Evolutionary conservation across 2,329 filamentous ascomycete genomes (phyloP).

Genomic region (Fusarium gaditjirri): DNA sequence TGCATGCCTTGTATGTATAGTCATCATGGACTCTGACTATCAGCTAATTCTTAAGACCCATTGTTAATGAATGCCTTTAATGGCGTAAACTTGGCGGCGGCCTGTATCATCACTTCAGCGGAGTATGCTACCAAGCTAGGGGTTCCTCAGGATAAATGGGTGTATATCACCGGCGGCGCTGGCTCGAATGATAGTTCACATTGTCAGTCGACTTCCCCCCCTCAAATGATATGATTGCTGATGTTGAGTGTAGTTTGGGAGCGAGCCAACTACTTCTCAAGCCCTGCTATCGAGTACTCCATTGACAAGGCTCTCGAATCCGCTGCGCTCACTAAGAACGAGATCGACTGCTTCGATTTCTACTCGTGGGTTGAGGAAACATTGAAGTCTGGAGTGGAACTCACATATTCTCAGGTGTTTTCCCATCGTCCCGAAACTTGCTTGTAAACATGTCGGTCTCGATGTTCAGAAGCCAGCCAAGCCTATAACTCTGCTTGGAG

Average conservation of each 20-base stretch:
- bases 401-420: constrained; percentile 63
- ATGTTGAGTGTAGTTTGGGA: constrained; percentile 64
- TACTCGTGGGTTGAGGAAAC: constrained; percentile 60
- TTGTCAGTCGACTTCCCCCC: constrained; percentile 54
- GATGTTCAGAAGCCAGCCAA: constrained; percentile 57
- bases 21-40: rapidly evolving
- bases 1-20: constrained; percentile 68
- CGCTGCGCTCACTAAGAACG: constrained; percentile 57
- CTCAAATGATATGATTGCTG: rapidly evolving
- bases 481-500: constrained; percentile 70
- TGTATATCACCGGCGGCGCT: constrained; percentile 72
- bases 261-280: constrained; percentile 66
- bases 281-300: constrained; percentile 67
- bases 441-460: constrained; percentile 68
- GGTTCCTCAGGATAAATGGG: constrained; percentile 66
- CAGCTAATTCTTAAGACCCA: constrained; percentile 59
- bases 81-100: constrained; percentile 71
- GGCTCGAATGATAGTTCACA: constrained; percentile 64
- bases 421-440: constrained; percentile 75
- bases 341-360: constrained; percentile 71
- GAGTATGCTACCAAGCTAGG: constrained; percentile 64
- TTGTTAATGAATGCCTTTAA: constrained; percentile 79
- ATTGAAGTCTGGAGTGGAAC: rapidly evolving
- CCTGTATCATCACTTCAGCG: constrained; percentile 68
- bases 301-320: constrained; percentile 63